Evolutionary conservation across 2,329 filamentous ascomycete species (phyloP), one percentile per base, ranked within the genome.

Genomic region (Aureobasidium sp.): DNA sequence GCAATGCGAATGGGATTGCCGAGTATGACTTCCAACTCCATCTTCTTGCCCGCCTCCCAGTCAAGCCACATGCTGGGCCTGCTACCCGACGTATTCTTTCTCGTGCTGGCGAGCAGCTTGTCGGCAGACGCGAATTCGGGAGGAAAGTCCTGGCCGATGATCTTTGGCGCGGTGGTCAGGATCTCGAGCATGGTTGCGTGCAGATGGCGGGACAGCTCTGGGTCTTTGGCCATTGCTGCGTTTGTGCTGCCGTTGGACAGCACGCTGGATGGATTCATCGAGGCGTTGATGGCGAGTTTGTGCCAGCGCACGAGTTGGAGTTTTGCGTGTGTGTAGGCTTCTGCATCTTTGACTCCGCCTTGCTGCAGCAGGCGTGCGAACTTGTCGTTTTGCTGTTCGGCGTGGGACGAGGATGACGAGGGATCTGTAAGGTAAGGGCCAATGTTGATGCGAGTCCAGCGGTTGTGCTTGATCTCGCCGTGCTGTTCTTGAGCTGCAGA

Each of bases 261-360:
- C 8, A 90, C 86, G 1, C 87, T 84, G 0, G 84, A 86, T 0
- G 87, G 87, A 74, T 90, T 90, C 81, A 90, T 88, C 57, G 85
- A 84, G 0, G 87, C 85, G 72, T 90, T 90, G 77, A 90, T 89
- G 68, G 85, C 87, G 65, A 90, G 83, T 73, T 90, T 90, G 73
- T 90, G 87, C 87, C 87, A 90, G 27, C 87, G 80, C 20, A 90
- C 82, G 45, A 84, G 81, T 73, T 90, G 88, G 49, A 90, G 77
- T 64, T 84, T 86, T 36, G 84, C 76, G 71, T 89, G 85, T 51
- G 83, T 80, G 67, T 87, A 84, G 8, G 81, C 76, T 64, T 86
- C 82, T 5, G 86, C 85, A 72, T 90, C 87, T 63, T 80, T 80
- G 65, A 90, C 83, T 1, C 82, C 82, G 41, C 86, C 87, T n/a